A percentile compares a stretch with the other conserved stretches of the same genome.
phyloP scores from a whole-genome alignment of 805 yeast species.

The Isabelozyma rhagii region DNA sequence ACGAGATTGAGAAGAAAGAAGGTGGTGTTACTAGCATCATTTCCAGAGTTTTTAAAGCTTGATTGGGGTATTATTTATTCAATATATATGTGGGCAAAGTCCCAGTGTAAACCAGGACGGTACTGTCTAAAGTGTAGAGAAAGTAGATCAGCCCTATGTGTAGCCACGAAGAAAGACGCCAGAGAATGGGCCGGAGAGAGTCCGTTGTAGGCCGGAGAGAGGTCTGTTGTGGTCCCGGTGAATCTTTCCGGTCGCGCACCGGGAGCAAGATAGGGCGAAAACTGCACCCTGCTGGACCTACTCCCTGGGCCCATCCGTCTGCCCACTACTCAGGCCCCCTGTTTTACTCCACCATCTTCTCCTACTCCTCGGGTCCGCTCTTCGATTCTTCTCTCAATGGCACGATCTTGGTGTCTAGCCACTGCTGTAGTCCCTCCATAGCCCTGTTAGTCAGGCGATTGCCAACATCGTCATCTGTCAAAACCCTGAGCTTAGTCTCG shows the following conservation, averaged over 20 bases:
- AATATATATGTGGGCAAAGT: background rate
- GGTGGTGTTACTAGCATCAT: constrained; percentile 60
- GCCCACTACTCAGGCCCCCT: no score
- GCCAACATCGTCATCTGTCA: constrained; percentile 21
- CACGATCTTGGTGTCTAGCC: constrained; percentile 17
- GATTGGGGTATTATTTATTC: constrained; percentile 7
- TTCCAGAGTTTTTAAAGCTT: constrained; percentile 37
- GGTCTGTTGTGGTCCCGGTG: no score
- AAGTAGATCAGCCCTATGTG: background rate
- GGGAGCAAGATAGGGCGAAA: no score
- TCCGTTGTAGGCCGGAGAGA: no score
- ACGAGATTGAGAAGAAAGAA: constrained; percentile 61
- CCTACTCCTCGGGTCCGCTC: background rate
- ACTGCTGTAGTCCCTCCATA: constrained; percentile 12
- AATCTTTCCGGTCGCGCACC: no score
- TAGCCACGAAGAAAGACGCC: background rate
- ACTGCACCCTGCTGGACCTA: no score
- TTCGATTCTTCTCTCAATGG: constrained; percentile 5
- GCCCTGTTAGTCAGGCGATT: constrained; percentile 15
- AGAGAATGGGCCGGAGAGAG: no score
- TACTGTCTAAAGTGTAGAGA: background rate
- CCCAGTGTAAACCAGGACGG: background rate
- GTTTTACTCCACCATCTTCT: background rate
- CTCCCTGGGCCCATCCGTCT: no score
- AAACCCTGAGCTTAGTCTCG: constrained; percentile 14